A percentile compares a stretch with the other conserved stretches of the same genome.
Evolutionary conservation across 495 filamentous ascomycete species (phyloP).

Genomic region (Talaromyces stipitatus): DNA sequence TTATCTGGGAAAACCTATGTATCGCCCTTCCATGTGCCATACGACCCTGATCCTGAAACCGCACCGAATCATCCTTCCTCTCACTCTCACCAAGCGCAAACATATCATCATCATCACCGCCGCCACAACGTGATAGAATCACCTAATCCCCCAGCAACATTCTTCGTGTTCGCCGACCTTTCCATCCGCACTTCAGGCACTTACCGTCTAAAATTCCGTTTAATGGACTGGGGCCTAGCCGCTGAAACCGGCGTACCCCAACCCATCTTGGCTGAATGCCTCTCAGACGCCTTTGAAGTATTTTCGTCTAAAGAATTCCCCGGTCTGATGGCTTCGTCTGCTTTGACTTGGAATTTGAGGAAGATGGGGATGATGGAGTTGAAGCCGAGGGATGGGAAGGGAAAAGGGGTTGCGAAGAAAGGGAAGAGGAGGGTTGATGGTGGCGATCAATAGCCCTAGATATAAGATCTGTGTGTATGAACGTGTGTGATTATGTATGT

Average conservation of each 20-base stretch:
- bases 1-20: constrained; percentile 50
- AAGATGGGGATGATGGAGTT: constrained; percentile 39
- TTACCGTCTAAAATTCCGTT: constrained; percentile 77
- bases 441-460: not conserved
- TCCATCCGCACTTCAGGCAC: constrained; percentile 80
- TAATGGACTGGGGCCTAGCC: constrained; percentile 58
- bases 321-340: constrained; percentile 64
- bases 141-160: constrained; percentile 34
- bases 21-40: constrained; percentile 48
- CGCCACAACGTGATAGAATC: not conserved
- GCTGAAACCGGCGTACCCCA: constrained; percentile 49
- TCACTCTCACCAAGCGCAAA: not conserved
- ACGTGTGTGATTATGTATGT: too few relatives aligned
- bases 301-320: constrained; percentile 97
- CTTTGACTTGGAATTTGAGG: constrained; percentile 31
- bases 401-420: constrained; percentile 13
- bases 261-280: constrained; percentile 55
- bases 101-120: not conserved
- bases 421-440: constrained; percentile 25
- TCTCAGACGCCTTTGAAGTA: constrained; percentile 78
- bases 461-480: too few relatives aligned
- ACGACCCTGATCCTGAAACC: constrained; percentile 7
- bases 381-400: constrained; percentile 34
- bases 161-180: constrained; percentile 93
- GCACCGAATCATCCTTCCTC: constrained; percentile 46